Evolutionary conservation across 2,329 filamentous ascomycete species (phyloP).

Genomic region (Microthyrium microscopicum): DNA sequence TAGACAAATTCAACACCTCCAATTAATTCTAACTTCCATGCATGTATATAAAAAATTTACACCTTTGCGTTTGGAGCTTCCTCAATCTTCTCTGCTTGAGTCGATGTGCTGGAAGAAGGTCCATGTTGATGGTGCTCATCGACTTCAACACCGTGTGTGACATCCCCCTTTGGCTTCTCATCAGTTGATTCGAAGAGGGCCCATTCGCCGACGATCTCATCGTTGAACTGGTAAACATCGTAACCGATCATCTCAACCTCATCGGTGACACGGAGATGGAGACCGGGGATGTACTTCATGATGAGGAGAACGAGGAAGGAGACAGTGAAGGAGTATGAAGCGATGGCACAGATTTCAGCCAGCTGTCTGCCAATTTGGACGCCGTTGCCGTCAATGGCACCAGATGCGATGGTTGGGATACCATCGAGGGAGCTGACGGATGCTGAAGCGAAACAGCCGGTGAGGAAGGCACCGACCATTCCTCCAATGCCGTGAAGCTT

Average conservation of each 20-base stretch:
- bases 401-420: slow-evolving; percentile 26
- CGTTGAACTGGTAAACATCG: slow-evolving; percentile 37
- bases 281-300: slow-evolving; percentile 36
- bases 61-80: too few relatives aligned
- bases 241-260: slow-evolving; percentile 38
- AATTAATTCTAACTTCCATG: too few relatives aligned
- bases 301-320: slow-evolving; percentile 33
- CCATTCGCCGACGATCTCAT: slow-evolving; percentile 39
- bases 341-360: slow-evolving; percentile 36
- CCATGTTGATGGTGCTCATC: too few relatives aligned
- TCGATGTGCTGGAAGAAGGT: too few relatives aligned
- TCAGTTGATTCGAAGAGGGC: slow-evolving; percentile 17
- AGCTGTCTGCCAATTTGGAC: slow-evolving; percentile 33
- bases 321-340: slow-evolving; percentile 35
- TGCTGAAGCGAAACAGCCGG: slow-evolving; percentile 30
- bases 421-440: slow-evolving; percentile 31
- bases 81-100: too few relatives aligned
- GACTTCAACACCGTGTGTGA: too few relatives aligned
- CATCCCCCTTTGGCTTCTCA: too few relatives aligned
- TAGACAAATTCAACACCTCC: too few relatives aligned
- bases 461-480: slow-evolving; percentile 28
- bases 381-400: slow-evolving; percentile 34
- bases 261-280: slow-evolving; percentile 36
- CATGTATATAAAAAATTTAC: too few relatives aligned
- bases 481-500: slow-evolving; percentile 33